A percentile compares a stretch with the other conserved stretches of the same genome.
phyloP scores from a whole-genome alignment of 441 rosid genomes.

The Metrosideros polymorpha region DNA sequence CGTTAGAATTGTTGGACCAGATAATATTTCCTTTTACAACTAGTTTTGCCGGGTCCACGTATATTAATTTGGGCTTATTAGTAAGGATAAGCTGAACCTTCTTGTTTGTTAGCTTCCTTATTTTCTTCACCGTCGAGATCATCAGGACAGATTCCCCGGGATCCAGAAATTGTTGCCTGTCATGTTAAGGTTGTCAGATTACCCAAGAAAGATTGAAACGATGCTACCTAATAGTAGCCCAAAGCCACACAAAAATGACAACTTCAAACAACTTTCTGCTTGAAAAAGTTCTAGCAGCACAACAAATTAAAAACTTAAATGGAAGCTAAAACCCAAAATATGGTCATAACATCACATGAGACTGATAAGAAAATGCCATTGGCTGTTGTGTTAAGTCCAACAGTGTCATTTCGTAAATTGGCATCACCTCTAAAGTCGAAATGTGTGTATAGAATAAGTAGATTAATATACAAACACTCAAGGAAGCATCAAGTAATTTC shows the following conservation, averaged over 20 bases:
- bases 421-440: not conserved
- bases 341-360: not conserved
- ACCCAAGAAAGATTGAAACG: not conserved
- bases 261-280: not conserved
- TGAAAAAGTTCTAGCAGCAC: not conserved
- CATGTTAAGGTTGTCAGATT: not conserved
- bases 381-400: not conserved
- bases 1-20: slow-evolving; percentile 91
- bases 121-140: slow-evolving; percentile 96
- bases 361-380: not conserved
- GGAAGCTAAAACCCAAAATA: not conserved
- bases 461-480: not conserved
- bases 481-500: not conserved
- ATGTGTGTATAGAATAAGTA: not conserved
- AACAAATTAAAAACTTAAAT: not conserved
- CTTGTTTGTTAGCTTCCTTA: slow-evolving; percentile 85
- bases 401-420: not conserved
- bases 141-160: slow-evolving; percentile 91
- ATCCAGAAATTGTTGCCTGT: slow-evolving; percentile 98
- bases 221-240: not conserved
- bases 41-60: slow-evolving; percentile 87
- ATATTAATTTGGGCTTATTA: slow-evolving; percentile 85
- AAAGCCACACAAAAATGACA: not conserved
- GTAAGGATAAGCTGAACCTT: slow-evolving; percentile 99
- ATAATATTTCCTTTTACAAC: slow-evolving; percentile 77